phyloP scores from a whole-genome alignment of 2,329 filamentous ascomycete species.

The Onygena corvina region DNA sequence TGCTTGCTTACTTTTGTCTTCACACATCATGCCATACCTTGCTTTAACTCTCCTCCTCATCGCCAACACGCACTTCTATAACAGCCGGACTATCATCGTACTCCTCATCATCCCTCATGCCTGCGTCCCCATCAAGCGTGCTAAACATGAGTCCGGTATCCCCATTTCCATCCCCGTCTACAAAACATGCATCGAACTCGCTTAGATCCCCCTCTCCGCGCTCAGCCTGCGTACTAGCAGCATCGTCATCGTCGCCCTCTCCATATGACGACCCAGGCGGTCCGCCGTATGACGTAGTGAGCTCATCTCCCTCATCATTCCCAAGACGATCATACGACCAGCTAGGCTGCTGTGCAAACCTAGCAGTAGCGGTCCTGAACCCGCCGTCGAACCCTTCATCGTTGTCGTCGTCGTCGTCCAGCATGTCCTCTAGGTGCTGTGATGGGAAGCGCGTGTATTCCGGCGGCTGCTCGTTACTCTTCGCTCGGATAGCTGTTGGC shows the following conservation, averaged over 20 bases:
- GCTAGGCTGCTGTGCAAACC: constrained; percentile 18
- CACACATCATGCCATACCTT: not conserved
- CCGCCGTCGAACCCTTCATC: constrained; percentile 18
- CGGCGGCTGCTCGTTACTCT: constrained; percentile 18
- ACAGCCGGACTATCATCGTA: constrained; percentile 31
- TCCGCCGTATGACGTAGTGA: constrained; percentile 21
- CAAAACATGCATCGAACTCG: constrained; percentile 19
- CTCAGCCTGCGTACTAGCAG: constrained; percentile 32
- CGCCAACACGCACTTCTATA: constrained; percentile 30
- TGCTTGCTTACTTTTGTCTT: too few relatives aligned
- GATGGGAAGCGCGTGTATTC: constrained; percentile 8
- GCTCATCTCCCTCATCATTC: constrained; percentile 16
- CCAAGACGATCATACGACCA: constrained; percentile 29
- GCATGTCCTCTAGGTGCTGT: constrained; percentile 8
- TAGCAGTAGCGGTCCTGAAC: constrained; percentile 15
- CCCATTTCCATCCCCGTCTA: constrained; percentile 8
- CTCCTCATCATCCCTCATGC: not conserved
- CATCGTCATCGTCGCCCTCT: constrained; percentile 27
- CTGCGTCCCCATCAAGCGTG: constrained; percentile 6
- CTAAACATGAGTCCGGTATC: constrained; percentile 7
- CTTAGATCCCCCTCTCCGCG: constrained; percentile 24
- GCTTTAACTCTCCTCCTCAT: constrained; percentile 21
- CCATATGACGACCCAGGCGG: constrained; percentile 22
- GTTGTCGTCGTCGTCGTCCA: constrained; percentile 21
- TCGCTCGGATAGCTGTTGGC: constrained; percentile 30